phyloP scores from a whole-genome alignment of 768 basidiomycete genomes.

The Pulveroboletus sp. region DNA sequence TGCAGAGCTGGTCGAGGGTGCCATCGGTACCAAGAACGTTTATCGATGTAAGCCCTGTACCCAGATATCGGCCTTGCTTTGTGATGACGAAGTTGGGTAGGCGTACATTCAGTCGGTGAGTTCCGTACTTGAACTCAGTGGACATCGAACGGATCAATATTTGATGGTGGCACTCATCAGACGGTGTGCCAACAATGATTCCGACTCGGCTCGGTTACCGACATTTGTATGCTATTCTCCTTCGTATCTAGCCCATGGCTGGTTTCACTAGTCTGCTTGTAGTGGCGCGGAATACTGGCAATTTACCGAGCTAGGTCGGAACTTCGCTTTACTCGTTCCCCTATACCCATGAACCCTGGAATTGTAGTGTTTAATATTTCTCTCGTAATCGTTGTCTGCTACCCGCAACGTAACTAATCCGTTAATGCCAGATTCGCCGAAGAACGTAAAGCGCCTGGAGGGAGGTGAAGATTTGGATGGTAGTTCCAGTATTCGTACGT shows the following conservation, averaged over 20 bases:
- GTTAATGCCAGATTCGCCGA: conserved; percentile 21
- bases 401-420: conserved; percentile 2
- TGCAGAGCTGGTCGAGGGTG: conserved; percentile 36
- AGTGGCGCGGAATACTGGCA: conserved; percentile 47
- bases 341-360: not conserved
- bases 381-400: not conserved
- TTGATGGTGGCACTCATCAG: conserved; percentile 21
- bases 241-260: conserved; percentile 13
- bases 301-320: conserved; percentile 37
- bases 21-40: conserved; percentile 35
- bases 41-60: conserved; percentile 34
- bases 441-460: conserved; percentile 38
- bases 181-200: conserved; percentile 50
- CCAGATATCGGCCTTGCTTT: not conserved
- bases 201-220: conserved; percentile 42
- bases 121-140: not conserved
- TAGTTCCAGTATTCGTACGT: conserved; percentile 44
- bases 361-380: not conserved
- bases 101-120: conserved; percentile 42
- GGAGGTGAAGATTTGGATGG: conserved; percentile 45
- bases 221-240: conserved; percentile 34
- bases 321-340: not conserved
- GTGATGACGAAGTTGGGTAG: conserved; percentile 18
- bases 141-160: not conserved
- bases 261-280: not conserved